Conservation (phyloP, 108 stramenopile species). For the Cyclostephanos tholiformis region DNA sequence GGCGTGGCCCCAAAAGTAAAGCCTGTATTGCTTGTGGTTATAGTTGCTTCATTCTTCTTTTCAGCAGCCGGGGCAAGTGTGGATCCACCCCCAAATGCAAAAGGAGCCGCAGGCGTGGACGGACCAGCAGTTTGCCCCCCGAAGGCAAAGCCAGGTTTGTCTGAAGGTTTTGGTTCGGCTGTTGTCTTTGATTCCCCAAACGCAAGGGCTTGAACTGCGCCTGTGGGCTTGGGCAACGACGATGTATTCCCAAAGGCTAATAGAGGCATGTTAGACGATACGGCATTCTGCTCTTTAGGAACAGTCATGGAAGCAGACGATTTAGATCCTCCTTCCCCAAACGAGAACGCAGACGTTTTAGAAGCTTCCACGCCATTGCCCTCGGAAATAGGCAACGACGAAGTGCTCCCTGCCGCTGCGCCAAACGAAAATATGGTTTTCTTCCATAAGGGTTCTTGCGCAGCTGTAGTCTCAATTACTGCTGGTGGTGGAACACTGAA, state of each 20-base stretch:
- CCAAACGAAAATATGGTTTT: slow-evolving; percentile 15
- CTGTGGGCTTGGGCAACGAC: neutral
- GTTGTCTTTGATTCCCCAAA: neutral
- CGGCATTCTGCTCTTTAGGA: neutral
- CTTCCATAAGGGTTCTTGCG: slow-evolving; percentile 5
- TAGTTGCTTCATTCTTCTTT: slow-evolving; percentile 3
- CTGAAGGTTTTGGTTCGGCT: neutral
- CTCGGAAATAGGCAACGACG: neutral
- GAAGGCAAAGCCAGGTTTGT: slow-evolving; percentile 8
- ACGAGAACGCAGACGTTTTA: slow-evolving; percentile 1
- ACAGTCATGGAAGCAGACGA: neutral
- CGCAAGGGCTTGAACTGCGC: neutral
- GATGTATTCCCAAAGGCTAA: slow-evolving; percentile 9
- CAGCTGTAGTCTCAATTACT: too few relatives aligned
- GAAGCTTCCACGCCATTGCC: neutral
- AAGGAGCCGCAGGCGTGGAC: slow-evolving; percentile 7
- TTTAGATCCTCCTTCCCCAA: neutral
- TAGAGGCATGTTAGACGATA: neutral
- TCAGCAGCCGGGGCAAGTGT: neutral
- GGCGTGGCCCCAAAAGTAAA: slow-evolving; percentile 1
- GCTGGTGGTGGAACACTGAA: slow-evolving; percentile 13
- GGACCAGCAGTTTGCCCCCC: neutral
- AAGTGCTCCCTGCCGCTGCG: neutral
- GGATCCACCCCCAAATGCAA: slow-evolving; percentile 3
- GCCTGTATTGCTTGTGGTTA: neutral